Evolutionary conservation across 306 rosid genomes (phyloP).

Genomic region (Aeschynomene evenia): DNA sequence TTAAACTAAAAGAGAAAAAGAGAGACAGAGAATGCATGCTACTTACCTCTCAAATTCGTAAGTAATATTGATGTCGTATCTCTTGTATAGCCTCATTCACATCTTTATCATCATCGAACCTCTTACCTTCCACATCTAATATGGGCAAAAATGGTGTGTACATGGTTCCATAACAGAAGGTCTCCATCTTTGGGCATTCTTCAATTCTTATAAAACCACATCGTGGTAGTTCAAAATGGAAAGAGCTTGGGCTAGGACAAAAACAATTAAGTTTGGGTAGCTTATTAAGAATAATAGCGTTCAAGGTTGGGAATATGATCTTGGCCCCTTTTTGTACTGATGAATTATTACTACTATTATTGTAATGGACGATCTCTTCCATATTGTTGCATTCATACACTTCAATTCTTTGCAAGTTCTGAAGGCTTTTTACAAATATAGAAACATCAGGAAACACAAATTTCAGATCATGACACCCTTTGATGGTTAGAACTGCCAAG

Average conservation of each 20-base stretch:
- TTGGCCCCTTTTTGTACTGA: background rate
- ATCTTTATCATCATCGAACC: background rate
- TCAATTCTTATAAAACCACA: too few species aligned
- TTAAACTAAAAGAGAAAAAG: too few species aligned
- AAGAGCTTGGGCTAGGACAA: background rate
- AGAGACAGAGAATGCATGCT: too few species aligned
- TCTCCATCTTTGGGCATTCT: background rate
- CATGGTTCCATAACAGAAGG: background rate
- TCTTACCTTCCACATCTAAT: background rate
- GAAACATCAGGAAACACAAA: constrained; percentile 6
- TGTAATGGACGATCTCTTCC: background rate
- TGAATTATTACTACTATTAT: too few species aligned
- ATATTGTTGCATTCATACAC: background rate
- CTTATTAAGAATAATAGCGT: background rate
- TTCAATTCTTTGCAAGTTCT: rapidly evolving
- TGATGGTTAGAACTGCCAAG: rapidly evolving
- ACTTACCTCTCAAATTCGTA: too few species aligned
- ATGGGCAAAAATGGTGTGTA: rapidly evolving
- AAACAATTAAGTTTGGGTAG: background rate
- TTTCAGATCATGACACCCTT: background rate
- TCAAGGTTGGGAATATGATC: background rate
- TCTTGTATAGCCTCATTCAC: background rate
- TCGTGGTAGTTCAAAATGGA: background rate
- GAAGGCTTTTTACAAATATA: background rate
- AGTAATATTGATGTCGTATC: background rate